A percentile compares a stretch with the other conserved stretches of the same genome.
These are phyloP conservation scores for Dalechampia spathulata DNA, from an alignment of 441 rosid genomes.

Conservation along the genomic window DNA sequence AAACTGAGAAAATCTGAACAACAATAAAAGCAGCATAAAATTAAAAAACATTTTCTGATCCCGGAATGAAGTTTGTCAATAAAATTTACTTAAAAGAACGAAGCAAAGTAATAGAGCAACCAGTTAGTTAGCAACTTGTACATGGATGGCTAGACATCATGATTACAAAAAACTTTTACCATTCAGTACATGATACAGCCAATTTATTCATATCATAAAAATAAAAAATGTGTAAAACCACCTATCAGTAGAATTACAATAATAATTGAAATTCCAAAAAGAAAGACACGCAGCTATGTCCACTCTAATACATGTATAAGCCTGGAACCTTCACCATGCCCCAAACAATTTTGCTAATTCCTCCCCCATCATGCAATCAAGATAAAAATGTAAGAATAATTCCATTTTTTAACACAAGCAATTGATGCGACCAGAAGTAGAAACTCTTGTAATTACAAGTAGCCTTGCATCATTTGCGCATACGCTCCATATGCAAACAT, in stretches of 20 bases:
- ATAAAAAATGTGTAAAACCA: not conserved
- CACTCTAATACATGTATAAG: not conserved
- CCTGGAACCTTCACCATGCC: not conserved
- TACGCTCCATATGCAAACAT: not conserved
- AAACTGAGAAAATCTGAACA: constrained; percentile 90
- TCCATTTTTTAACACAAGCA: not conserved
- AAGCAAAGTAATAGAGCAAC: not conserved
- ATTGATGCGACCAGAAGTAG: not conserved
- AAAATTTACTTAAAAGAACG: not conserved
- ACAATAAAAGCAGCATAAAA: constrained; percentile 17
- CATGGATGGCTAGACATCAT: not conserved
- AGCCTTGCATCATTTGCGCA: not conserved
- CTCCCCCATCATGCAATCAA: too few relatives aligned
- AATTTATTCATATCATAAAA: not conserved
- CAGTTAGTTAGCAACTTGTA: not conserved
- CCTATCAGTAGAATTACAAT: not conserved
- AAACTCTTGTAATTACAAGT: too few relatives aligned
- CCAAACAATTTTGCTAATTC: not conserved
- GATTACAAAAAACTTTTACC: not conserved
- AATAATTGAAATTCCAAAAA: too few relatives aligned
- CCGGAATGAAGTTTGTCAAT: not conserved
- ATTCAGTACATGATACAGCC: not conserved
- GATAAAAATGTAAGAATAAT: not conserved
- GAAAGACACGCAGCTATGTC: not conserved
- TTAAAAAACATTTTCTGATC: constrained; percentile 8